Evolutionary conservation across 2,329 filamentous ascomycete species (phyloP).

Genomic region (Hypomyces perniciosus): DNA sequence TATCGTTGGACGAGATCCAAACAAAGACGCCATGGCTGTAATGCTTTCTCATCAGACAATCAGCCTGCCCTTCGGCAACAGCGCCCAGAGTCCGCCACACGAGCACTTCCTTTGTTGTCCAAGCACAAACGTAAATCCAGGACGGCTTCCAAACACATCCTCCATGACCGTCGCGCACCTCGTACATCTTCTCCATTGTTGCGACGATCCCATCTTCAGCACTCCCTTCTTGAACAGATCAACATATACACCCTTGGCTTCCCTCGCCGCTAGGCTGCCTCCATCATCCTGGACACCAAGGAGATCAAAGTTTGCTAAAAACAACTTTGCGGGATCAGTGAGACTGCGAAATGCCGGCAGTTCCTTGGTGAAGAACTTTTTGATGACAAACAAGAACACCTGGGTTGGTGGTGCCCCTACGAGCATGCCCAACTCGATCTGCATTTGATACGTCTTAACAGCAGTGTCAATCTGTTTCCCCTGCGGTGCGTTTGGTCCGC

Average conservation of each 20-base stretch:
- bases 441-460: constrained; percentile 41
- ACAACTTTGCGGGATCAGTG: constrained; percentile 61
- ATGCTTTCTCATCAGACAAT: constrained; percentile 13
- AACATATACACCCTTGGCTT: constrained; percentile 35
- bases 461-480: constrained; percentile 38
- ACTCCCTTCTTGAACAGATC: constrained; percentile 56
- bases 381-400: constrained; percentile 51
- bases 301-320: constrained; percentile 66
- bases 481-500: constrained; percentile 40
- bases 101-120: constrained; percentile 49
- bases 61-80: constrained; percentile 32
- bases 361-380: constrained; percentile 56
- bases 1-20: not conserved
- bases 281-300: constrained; percentile 59
- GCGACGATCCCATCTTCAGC: constrained; percentile 30
- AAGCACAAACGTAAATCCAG: constrained; percentile 49
- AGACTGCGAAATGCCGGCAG: constrained; percentile 52
- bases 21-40: not conserved
- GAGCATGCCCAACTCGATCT: constrained; percentile 48
- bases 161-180: constrained; percentile 63
- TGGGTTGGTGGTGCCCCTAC: constrained; percentile 41
- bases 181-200: constrained; percentile 37
- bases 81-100: constrained; percentile 48
- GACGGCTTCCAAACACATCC: constrained; percentile 43
- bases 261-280: constrained; percentile 37